Percentiles rank a stretch among this genome's conserved stretches.
Conservation (phyloP, 73 alveolate species). For the Stentor roeselii region DNA sequence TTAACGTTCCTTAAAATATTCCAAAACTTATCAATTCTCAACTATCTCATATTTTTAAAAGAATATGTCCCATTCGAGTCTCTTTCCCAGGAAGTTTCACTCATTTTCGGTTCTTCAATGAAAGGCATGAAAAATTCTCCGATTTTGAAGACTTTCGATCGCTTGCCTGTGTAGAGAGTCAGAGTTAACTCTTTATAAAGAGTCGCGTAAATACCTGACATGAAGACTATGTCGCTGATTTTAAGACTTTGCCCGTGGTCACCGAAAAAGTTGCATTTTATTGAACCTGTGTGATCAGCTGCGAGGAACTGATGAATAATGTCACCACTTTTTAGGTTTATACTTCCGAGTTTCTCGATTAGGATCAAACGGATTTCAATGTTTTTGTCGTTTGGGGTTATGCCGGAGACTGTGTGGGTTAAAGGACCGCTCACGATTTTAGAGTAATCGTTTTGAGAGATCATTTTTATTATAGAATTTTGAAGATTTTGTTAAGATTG, state of each 20-base stretch:
- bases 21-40: no score
- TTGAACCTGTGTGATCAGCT: slow-evolving; percentile 75
- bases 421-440: background rate
- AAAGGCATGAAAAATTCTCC: slow-evolving; percentile 49
- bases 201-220: slow-evolving; percentile 70
- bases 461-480: no score
- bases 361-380: background rate
- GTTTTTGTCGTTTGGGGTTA: slow-evolving; percentile 17
- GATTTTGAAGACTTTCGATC: slow-evolving; percentile 48
- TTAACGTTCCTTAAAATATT: no score
- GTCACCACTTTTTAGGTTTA: background rate
- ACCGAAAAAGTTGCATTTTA: slow-evolving; percentile 76
- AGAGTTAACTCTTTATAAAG: slow-evolving; percentile 59
- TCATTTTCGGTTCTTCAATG: slow-evolving; percentile 25
- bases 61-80: background rate
- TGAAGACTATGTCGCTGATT: slow-evolving; percentile 75
- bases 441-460: no score
- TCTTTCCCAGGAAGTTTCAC: background rate
- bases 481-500: no score
- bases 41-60: no score
- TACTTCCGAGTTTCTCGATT: background rate
- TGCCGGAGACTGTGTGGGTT: background rate
- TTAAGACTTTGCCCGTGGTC: slow-evolving; percentile 63
- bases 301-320: slow-evolving; percentile 62
- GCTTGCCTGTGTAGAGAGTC: slow-evolving; percentile 66